These are phyloP conservation scores for Fistulifera pelliculosa DNA, from an alignment of 108 stramenopile species.

Conservation along the genomic window DNA sequence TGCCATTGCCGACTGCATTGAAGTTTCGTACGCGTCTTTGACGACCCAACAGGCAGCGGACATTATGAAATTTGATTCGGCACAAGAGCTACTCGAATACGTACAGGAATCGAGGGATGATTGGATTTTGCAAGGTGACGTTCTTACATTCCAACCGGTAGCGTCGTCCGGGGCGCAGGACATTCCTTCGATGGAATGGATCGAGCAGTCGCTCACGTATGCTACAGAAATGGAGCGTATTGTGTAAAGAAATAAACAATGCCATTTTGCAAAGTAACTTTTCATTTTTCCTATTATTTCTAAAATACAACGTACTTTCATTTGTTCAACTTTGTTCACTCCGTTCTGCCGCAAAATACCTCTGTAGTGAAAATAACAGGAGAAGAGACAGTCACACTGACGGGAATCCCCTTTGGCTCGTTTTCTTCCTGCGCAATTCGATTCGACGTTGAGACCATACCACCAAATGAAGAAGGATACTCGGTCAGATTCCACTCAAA, in stretches of 20 bases:
- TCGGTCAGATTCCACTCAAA: slow-evolving; percentile 73
- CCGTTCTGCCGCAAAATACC: no score
- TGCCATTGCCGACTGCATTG: slow-evolving; percentile 78
- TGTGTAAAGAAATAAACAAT: slow-evolving; percentile 32
- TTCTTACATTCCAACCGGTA: slow-evolving; percentile 48
- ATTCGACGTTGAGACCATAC: slow-evolving; percentile 78
- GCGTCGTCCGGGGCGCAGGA: slow-evolving; percentile 50
- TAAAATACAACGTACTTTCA: no score
- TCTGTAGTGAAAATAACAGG: no score
- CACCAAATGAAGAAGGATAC: slow-evolving; percentile 42
- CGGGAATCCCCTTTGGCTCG: no score
- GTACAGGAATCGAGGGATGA: slow-evolving; percentile 68
- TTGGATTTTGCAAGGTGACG: slow-evolving; percentile 63
- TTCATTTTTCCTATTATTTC: no score
- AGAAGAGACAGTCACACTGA: no score
- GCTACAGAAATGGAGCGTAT: slow-evolving; percentile 89
- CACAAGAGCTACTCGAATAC: slow-evolving; percentile 57
- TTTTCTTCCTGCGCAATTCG: slow-evolving; percentile 10
- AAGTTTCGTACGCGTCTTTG: slow-evolving; percentile 73
- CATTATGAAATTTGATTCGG: slow-evolving; percentile 69
- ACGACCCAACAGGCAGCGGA: slow-evolving; percentile 50
- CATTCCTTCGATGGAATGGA: slow-evolving; percentile 74
- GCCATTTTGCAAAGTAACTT: no score
- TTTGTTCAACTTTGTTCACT: no score
- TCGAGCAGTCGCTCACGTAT: slow-evolving; percentile 71